phyloP scores from a whole-genome alignment of 768 basidiomycete species.

The Agaricus blazei region DNA sequence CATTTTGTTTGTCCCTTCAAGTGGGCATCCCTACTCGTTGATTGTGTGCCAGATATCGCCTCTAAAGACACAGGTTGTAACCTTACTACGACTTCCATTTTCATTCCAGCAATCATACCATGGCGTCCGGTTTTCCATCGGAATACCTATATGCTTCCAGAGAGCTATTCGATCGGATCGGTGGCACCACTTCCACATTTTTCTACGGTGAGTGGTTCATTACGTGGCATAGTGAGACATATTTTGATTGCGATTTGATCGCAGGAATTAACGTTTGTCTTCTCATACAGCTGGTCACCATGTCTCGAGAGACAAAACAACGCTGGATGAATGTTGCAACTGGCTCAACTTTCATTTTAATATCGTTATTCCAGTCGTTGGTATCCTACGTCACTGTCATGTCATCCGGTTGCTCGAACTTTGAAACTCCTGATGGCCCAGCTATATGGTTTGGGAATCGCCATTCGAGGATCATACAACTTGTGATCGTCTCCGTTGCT shows the following conservation, averaged over 20 bases:
- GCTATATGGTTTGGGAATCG: neutral
- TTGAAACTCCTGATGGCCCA: neutral
- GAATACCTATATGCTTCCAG: neutral
- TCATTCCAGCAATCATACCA: too few species aligned
- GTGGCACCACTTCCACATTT: neutral
- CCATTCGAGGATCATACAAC: too few species aligned
- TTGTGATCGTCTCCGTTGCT: neutral
- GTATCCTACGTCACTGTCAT: neutral
- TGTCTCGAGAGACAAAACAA: neutral
- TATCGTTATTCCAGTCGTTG: neutral
- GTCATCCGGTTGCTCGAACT: neutral
- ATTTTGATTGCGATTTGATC: neutral
- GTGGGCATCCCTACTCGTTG: too few species aligned
- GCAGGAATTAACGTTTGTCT: neutral
- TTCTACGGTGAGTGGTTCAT: neutral
- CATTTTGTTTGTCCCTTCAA: too few species aligned
- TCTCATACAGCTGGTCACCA: neutral
- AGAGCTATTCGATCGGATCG: neutral
- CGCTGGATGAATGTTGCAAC: neutral
- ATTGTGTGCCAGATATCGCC: too few species aligned
- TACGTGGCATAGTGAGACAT: neutral
- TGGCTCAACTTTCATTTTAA: neutral
- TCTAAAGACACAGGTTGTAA: too few species aligned
- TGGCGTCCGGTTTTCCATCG: too few species aligned
- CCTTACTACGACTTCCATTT: too few species aligned